Evolutionary conservation across 176 grass and related monocot genomes (phyloP), one percentile per base, ranked within the genome.

Genomic region (Aegilops umbellulata): DNA sequence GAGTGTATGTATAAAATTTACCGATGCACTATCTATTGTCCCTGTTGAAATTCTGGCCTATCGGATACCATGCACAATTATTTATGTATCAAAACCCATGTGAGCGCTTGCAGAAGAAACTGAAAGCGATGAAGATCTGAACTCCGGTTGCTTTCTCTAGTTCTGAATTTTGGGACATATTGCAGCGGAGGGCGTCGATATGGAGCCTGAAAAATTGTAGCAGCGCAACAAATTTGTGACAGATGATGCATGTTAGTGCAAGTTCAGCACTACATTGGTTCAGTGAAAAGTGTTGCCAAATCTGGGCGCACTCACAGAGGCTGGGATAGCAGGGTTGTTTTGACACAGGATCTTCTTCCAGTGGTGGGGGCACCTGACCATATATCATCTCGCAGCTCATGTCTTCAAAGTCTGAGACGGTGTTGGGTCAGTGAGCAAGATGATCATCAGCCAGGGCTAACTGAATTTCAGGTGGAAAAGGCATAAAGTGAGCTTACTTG

Each of bases 341-440:
- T 53, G 91, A 94, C 13, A 69, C 91, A 5, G 93, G 89, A 77
- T 98, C 96, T 78, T 95, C 93, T 91, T 98, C 88, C 31, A 95
- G 71, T 4, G 90, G 90, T 14, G 96, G 93, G 47, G 96, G 96
- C 4, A 87, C 86, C 83, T 95, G 96, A 24, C 93, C 96, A 35
- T 95, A 98, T 70, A 98, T 86, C 96, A 98, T 95, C 74, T 95
- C 96, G 42, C 96, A 95, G 67, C 96, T 98, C 93, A 98, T 95
- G 84, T 98, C 96, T 83, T 98, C 91, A 34, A 98, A 98, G 87
- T 98, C 96, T 95, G 90, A 61, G 67, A 7, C 65, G 20, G 4
- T 10, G 20, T 16, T 47, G 29, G 12, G 8, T 81, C 64, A 53
- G 73, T 32, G 58, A 60, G 30, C 47, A 51, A 20, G 57, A 30